Conservation (phyloP, 2,329 filamentous ascomycete species). For the Westerdykella ornata region DNA sequence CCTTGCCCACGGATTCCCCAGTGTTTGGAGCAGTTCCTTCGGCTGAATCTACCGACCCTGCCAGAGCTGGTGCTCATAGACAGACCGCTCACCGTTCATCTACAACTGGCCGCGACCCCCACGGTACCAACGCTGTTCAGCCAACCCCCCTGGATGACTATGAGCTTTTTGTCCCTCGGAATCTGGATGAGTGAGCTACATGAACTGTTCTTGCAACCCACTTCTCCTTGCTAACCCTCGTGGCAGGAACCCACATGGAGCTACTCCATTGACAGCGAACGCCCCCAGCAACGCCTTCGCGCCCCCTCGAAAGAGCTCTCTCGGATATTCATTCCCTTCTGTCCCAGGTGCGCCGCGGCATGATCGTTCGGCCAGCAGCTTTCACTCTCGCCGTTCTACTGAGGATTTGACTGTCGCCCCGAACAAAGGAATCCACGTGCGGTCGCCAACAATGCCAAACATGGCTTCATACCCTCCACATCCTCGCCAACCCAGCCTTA, state of each 20-base stretch:
- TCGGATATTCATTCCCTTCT: constrained; percentile 6
- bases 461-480: constrained; percentile 28
- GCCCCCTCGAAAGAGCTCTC: constrained; percentile 17
- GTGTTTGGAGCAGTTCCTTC: constrained; percentile 39
- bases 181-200: constrained; percentile 36
- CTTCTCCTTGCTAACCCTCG: background rate
- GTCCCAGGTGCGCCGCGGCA: constrained; percentile 22
- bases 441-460: constrained; percentile 37
- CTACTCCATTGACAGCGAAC: constrained; percentile 23
- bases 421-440: constrained; percentile 19
- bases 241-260: constrained; percentile 33
- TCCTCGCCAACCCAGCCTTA: constrained; percentile 23
- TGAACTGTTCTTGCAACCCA: background rate
- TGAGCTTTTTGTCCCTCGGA: constrained; percentile 30
- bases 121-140: constrained; percentile 20
- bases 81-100: constrained; percentile 13
- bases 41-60: constrained; percentile 40
- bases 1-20: constrained; percentile 48
- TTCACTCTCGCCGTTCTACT: constrained; percentile 20
- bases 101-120: constrained; percentile 28
- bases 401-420: constrained; percentile 19
- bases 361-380: constrained; percentile 33
- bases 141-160: constrained; percentile 31
- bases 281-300: constrained; percentile 21
- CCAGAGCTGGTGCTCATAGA: constrained; percentile 15